Percentiles rank a stretch among this genome's conserved stretches.
These are phyloP conservation scores for Multifurca ochricompacta DNA, from an alignment of 768 basidiomycete species.

Conservation along the genomic window DNA sequence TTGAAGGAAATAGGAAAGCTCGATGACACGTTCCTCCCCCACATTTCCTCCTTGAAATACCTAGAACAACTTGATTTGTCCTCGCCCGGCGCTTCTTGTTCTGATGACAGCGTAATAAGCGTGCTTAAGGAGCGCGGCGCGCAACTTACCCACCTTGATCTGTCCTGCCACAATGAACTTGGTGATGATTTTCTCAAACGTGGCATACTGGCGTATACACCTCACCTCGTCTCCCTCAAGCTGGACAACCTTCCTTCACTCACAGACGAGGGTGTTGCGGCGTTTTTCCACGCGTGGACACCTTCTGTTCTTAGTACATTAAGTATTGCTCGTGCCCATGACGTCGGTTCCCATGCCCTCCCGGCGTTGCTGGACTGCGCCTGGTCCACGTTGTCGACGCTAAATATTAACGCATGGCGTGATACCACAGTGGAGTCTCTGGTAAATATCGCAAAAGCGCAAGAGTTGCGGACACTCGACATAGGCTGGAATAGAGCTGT, in stretches of 20 bases:
- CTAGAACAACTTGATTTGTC: conserved; percentile 65
- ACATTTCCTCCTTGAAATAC: conserved; percentile 38
- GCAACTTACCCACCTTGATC: conserved; percentile 50
- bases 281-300: conserved; percentile 57
- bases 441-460: conserved; percentile 29
- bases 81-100: conserved; percentile 46
- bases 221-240: conserved; percentile 41
- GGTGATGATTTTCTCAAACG: conserved; percentile 50
- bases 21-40: conserved; percentile 52
- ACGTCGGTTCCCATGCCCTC: conserved; percentile 30
- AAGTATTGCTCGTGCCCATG: conserved; percentile 14
- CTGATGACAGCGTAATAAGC: conserved; percentile 46
- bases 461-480: conserved; percentile 53
- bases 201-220: conserved; percentile 48
- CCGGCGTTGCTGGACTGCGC: conserved; percentile 54
- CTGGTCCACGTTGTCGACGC: conserved; percentile 42
- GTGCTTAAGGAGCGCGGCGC: conserved; percentile 50
- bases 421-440: conserved; percentile 45
- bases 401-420: conserved; percentile 78
- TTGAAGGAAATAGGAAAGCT: conserved; percentile 73
- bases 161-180: conserved; percentile 63
- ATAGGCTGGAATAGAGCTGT: conserved; percentile 79
- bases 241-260: conserved; percentile 53
- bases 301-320: conserved; percentile 31
- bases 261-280: conserved; percentile 60